A percentile compares a stretch with the other conserved stretches of the same genome.
These are phyloP conservation scores for Diaporthe aspalathi DNA, from an alignment of 2,329 filamentous ascomycete genomes.

Conservation along the genomic window DNA sequence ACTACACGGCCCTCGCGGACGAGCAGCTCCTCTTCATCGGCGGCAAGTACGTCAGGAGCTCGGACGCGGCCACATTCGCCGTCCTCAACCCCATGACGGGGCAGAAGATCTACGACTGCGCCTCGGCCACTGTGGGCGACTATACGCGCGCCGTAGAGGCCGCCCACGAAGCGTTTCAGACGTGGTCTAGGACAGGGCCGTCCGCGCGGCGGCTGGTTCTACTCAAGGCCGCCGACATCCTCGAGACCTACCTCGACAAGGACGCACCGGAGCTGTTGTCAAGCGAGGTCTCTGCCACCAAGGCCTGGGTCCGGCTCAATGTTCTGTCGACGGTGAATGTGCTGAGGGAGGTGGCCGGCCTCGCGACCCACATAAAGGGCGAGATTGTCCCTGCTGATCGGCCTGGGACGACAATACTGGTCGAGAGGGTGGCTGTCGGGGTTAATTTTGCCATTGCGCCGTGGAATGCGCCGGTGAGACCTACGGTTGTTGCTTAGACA, in stretches of 20 bases:
- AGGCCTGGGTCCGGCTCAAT: conserved; percentile 51
- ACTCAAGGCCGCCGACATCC: conserved; percentile 69
- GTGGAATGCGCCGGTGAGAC: conserved; percentile 61
- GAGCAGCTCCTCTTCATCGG: conserved; percentile 43
- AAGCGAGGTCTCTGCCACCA: conserved; percentile 49
- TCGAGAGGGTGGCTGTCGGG: conserved; percentile 76
- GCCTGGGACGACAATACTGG: conserved; percentile 66
- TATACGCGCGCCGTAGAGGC: conserved; percentile 60
- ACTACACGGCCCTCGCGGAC: conserved; percentile 7
- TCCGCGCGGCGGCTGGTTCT: conserved; percentile 70
- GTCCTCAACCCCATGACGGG: conserved; percentile 51
- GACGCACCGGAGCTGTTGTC: conserved; percentile 44
- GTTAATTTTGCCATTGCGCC: conserved; percentile 77
- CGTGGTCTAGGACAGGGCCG: conserved; percentile 70
- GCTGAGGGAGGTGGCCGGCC: conserved; percentile 55
- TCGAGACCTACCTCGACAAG: conserved; percentile 62
- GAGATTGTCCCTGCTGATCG: conserved; percentile 50
- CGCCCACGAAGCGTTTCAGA: conserved; percentile 68
- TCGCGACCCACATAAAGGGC: conserved; percentile 51
- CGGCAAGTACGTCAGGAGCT: conserved; percentile 42
- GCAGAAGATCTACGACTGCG: conserved; percentile 63
- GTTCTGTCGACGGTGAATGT: conserved; percentile 49
- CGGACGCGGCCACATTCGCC: conserved; percentile 43
- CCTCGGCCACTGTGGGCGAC: conserved; percentile 64
- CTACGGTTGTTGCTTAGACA: neutral